A percentile compares a stretch with the other conserved stretches of the same genome.
phyloP scores from a whole-genome alignment of 345 rosid genomes.

The Sapria himalayana region DNA sequence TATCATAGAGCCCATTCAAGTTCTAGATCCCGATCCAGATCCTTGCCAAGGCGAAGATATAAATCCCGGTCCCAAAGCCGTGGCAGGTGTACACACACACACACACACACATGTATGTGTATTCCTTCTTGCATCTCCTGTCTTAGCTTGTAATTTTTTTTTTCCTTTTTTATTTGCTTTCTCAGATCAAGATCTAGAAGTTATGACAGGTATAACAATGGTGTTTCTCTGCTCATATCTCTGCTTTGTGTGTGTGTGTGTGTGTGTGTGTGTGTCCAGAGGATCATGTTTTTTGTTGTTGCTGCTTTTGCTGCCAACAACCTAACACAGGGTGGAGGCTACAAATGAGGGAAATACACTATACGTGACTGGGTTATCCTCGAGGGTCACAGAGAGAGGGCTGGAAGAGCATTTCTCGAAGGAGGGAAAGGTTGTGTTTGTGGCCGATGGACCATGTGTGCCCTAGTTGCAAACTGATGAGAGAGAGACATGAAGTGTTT shows the following conservation, averaged over 20 bases:
- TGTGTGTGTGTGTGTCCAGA: background rate
- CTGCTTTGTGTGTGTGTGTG: background rate
- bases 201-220: conserved; percentile 45
- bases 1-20: conserved; percentile 24
- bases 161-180: conserved; percentile 6
- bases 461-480: too few species aligned
- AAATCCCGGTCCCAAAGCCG: conserved; percentile 49
- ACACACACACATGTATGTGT: background rate
- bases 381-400: conserved; percentile 75
- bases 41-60: conserved; percentile 46
- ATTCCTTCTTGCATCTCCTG: background rate
- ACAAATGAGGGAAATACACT: conserved; percentile 65
- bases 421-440: conserved; percentile 87
- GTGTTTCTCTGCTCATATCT: background rate
- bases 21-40: conserved; percentile 39
- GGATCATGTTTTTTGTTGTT: background rate
- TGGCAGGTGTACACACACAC: conserved; percentile 41
- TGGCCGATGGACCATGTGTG: too few species aligned
- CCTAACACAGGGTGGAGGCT: conserved; percentile 21
- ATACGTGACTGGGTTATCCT: conserved; percentile 86
- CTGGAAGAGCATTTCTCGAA: conserved; percentile 85
- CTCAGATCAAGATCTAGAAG: conserved; percentile 63
- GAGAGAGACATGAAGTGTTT: too few species aligned
- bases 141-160: background rate
- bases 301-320: background rate